These are phyloP conservation scores for Garcia nutans DNA, from an alignment of 345 rosid genomes.

Conservation along the genomic window DNA sequence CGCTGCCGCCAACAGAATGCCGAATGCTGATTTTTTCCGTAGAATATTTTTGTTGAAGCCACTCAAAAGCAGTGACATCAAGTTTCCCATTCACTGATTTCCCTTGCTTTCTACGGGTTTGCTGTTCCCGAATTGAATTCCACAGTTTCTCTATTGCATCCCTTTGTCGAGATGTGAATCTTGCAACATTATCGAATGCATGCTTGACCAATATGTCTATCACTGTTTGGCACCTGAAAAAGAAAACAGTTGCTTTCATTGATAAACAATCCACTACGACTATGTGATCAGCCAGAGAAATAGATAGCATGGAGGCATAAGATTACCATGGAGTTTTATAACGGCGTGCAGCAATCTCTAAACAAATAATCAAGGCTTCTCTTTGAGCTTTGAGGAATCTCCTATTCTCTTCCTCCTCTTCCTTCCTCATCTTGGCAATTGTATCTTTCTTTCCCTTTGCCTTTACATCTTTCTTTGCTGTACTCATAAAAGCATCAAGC, in stretches of 20 bases:
- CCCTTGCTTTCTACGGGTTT: conserved; percentile 81
- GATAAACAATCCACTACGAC: neutral
- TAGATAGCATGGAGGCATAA: neutral
- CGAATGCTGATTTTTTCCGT: conserved; percentile 88
- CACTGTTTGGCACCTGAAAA: conserved; percentile 88
- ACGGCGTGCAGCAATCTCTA: conserved; percentile 91
- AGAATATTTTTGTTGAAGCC: conserved; percentile 83
- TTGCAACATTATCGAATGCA: conserved; percentile 73
- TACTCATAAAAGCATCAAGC: conserved; percentile 64
- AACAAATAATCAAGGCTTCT: conserved; percentile 77
- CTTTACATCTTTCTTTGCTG: conserved; percentile 56
- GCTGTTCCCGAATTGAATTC: conserved; percentile 85
- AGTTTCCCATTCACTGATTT: conserved; percentile 88
- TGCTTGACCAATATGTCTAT: conserved; percentile 95
- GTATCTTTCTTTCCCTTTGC: conserved; percentile 55
- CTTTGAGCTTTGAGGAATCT: conserved; percentile 70
- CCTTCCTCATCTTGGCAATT: conserved; percentile 38
- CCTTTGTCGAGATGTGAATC: conserved; percentile 78
- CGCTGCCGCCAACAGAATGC: conserved; percentile 76
- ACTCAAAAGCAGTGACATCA: conserved; percentile 83
- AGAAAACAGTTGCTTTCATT: neutral
- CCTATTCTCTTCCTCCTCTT: conserved; percentile 56
- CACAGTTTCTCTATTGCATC: conserved; percentile 83
- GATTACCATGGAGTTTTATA: conserved; percentile 78
- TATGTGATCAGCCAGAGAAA: neutral